These are phyloP conservation scores for Alnus glutinosa DNA, from an alignment of 306 rosid genomes.

Conservation along the genomic window DNA sequence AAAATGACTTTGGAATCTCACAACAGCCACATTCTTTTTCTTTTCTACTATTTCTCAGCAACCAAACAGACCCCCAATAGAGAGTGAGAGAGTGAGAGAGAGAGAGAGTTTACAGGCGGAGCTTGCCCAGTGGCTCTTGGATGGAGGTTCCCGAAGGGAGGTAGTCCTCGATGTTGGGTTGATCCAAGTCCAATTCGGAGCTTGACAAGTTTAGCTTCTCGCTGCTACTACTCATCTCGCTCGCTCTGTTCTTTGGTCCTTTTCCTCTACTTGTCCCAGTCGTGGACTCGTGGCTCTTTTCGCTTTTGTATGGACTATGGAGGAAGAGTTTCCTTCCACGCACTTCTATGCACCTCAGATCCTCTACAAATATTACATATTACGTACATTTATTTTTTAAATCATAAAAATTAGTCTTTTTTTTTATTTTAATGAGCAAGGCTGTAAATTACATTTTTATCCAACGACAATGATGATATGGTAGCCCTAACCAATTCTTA, in stretches of 20 bases:
- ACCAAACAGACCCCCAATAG: conserved; percentile 7
- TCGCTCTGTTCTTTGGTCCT: background rate
- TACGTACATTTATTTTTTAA: too few species aligned
- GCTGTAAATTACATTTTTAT: too few species aligned
- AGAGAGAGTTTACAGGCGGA: conserved; percentile 56
- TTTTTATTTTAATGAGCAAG: too few species aligned
- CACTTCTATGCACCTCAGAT: too few species aligned
- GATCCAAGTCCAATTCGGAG: conserved; percentile 92
- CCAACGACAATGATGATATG: too few species aligned
- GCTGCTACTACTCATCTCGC: conserved; percentile 39
- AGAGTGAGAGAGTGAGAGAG: conserved; percentile 13
- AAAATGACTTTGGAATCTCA: background rate
- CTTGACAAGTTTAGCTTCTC: conserved; percentile 54
- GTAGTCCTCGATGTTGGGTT: conserved; percentile 90
- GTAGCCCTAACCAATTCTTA: too few species aligned
- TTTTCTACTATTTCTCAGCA: conserved; percentile 9
- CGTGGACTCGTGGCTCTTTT: too few species aligned
- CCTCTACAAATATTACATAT: too few species aligned
- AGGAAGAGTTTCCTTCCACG: too few species aligned
- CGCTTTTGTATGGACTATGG: too few species aligned
- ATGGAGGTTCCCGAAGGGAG: conserved; percentile 84
- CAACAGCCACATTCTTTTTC: background rate
- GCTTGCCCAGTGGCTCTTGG: conserved; percentile 81
- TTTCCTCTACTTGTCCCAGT: conserved; percentile 8
- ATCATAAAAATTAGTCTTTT: too few species aligned